These are phyloP conservation scores for Fistulifera pelliculosa DNA, from an alignment of 108 stramenopile genomes.

Conservation along the genomic window DNA sequence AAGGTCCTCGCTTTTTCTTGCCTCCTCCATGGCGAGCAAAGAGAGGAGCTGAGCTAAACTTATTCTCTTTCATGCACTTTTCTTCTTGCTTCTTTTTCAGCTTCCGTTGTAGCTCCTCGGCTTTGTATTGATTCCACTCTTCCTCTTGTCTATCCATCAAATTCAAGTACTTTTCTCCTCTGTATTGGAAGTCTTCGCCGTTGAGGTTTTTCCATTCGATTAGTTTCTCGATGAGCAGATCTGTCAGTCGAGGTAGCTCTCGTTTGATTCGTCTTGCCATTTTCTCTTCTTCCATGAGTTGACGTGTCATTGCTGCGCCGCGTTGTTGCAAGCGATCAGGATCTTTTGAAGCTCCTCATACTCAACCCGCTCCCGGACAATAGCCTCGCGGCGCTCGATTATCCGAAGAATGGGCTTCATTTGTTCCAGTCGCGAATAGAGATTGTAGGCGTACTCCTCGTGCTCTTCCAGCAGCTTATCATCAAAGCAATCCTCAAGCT, in stretches of 20 bases:
- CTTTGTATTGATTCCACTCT: slow-evolving; percentile 77
- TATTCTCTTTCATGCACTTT: slow-evolving; percentile 59
- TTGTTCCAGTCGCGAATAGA: slow-evolving; percentile 58
- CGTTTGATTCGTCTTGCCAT: slow-evolving; percentile 81
- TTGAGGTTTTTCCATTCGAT: slow-evolving; percentile 51
- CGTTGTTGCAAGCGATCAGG: slow-evolving; percentile 81
- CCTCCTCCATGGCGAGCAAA: slow-evolving; percentile 70
- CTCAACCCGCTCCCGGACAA: slow-evolving; percentile 63
- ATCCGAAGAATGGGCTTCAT: slow-evolving; percentile 82
- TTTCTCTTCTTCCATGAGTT: slow-evolving; percentile 89
- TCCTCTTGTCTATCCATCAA: slow-evolving; percentile 65
- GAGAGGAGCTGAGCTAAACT: slow-evolving; percentile 86
- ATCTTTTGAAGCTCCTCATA: slow-evolving; percentile 82
- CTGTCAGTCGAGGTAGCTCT: slow-evolving; percentile 71
- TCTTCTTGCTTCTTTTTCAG: slow-evolving; percentile 58
- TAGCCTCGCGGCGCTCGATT: slow-evolving; percentile 79
- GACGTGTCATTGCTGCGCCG: slow-evolving; percentile 70
- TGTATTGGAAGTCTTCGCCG: slow-evolving; percentile 64
- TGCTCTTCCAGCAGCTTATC: slow-evolving; percentile 77
- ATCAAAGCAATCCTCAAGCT: slow-evolving; percentile 58
- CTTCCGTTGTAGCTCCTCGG: slow-evolving; percentile 50
- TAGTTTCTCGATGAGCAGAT: slow-evolving; percentile 47
- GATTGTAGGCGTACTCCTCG: slow-evolving; percentile 55
- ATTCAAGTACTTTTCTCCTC: slow-evolving; percentile 49
- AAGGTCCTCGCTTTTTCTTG: too few relatives aligned